Conservation (phyloP, 2,329 filamentous ascomycete species). For the Pseudogymnoascus sp. region DNA sequence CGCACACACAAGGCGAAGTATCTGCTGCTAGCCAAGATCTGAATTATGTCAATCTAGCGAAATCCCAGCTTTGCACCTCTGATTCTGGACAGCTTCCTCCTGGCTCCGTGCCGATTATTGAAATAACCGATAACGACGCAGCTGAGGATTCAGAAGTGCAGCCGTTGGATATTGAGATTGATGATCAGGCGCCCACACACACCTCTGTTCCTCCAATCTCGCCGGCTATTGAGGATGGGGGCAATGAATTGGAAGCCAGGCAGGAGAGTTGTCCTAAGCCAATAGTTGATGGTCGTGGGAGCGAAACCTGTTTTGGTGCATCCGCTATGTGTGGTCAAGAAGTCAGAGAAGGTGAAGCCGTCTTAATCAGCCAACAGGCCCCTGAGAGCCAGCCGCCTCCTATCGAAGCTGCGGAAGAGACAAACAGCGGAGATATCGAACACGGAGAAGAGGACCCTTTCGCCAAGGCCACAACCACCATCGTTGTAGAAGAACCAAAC, state of each 20-base stretch:
- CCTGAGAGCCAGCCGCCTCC: not conserved
- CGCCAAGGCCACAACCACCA: not conserved
- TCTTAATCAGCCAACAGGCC: not conserved
- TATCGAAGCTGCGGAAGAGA: not conserved
- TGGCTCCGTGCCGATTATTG: not conserved
- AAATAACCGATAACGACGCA: not conserved
- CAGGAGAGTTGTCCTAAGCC: not conserved
- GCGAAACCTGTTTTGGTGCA: not conserved
- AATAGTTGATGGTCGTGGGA: no score
- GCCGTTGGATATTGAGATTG: not conserved
- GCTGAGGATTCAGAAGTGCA: not conserved
- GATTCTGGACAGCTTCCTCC: not conserved
- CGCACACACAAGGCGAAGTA: not conserved
- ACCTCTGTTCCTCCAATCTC: not conserved
- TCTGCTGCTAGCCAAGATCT: not conserved
- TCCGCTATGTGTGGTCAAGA: not conserved
- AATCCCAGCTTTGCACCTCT: not conserved
- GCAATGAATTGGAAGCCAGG: not conserved
- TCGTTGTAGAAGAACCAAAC: not conserved
- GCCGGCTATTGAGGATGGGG: not conserved
- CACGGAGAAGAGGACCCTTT: not conserved
- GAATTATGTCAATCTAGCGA: not conserved
- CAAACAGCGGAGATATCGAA: not conserved
- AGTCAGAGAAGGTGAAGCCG: not conserved
- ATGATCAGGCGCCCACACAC: not conserved